A percentile compares a stretch with the other conserved stretches of the same genome.
Conservation (phyloP, 192 early-diverging fungal genomes). For the Coemansia sp. region DNA sequence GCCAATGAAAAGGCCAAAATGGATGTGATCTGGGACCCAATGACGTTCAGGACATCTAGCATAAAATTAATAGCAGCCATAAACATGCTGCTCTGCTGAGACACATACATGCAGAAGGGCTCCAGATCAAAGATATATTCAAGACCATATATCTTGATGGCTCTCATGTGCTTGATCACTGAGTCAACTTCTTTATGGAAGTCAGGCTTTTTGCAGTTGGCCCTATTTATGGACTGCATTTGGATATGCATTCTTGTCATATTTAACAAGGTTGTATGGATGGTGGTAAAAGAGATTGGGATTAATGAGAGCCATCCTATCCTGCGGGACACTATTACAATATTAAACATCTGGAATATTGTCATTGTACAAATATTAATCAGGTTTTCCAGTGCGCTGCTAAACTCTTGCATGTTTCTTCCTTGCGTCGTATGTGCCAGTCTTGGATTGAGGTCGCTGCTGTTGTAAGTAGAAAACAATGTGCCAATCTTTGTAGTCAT, state of each 20-base stretch:
- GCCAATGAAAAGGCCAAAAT: neutral
- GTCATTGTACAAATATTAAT: neutral
- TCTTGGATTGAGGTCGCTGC: neutral
- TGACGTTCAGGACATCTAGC: neutral
- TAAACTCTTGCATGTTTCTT: neutral
- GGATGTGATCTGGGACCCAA: neutral
- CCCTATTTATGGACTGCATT: neutral
- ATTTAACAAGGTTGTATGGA: neutral
- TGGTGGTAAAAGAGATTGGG: neutral
- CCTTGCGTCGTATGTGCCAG: neutral
- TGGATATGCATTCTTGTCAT: too few relatives aligned
- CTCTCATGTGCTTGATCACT: neutral
- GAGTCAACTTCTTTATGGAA: neutral
- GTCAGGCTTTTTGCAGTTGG: neutral
- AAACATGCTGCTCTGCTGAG: neutral
- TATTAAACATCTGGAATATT: slow-evolving; percentile 1
- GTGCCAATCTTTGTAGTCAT: neutral
- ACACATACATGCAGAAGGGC: neutral
- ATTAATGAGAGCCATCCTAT: slow-evolving; percentile 1
- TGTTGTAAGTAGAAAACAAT: neutral
- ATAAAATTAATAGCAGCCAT: neutral
- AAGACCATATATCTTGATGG: slow-evolving; percentile 8
- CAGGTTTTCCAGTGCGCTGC: neutral
- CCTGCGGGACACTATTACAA: neutral
- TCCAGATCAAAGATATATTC: neutral